Evolutionary conservation across 345 rosid genomes (phyloP).

Genomic region (Aquilaria yunnanensis): DNA sequence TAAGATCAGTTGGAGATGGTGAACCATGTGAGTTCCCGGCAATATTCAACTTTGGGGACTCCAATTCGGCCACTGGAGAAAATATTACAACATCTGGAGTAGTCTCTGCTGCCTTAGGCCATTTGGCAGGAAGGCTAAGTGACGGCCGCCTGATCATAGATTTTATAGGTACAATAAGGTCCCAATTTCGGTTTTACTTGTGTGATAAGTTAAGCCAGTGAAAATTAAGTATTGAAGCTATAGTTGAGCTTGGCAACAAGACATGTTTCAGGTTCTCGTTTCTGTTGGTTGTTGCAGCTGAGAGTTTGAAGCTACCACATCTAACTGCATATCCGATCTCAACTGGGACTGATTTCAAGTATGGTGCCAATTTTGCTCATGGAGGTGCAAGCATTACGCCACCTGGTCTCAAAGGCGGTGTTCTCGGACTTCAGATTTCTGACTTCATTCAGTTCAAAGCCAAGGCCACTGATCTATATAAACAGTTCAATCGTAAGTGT

Average conservation of each 20-base stretch:
- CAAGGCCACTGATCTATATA: slow-evolving; percentile 31
- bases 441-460: slow-evolving; percentile 54
- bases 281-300: slow-evolving; percentile 34
- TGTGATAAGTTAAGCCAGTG: no score
- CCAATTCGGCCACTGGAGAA: slow-evolving; percentile 15
- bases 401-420: slow-evolving; percentile 45
- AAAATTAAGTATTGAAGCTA: no score
- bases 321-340: slow-evolving; percentile 63
- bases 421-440: slow-evolving; percentile 56
- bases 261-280: not conserved
- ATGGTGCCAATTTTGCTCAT: slow-evolving; percentile 74
- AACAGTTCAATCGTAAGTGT: slow-evolving; percentile 11
- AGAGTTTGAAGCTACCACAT: slow-evolving; percentile 48
- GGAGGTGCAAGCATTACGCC: slow-evolving; percentile 70
- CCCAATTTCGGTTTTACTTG: no score
- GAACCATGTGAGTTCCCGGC: slow-evolving; percentile 10
- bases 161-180: slow-evolving; percentile 3
- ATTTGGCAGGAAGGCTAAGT: slow-evolving; percentile 13
- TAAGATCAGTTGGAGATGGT: no score
- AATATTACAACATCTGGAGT: slow-evolving; percentile 11
- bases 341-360: slow-evolving; percentile 45
- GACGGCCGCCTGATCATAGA: slow-evolving; percentile 11
- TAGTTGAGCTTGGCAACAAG: no score
- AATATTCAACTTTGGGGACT: slow-evolving; percentile 17
- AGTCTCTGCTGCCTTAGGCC: slow-evolving; percentile 8